Evolutionary conservation across 2,329 filamentous ascomycete species (phyloP).

Genomic region (Coniochaeta hoffmannii): DNA sequence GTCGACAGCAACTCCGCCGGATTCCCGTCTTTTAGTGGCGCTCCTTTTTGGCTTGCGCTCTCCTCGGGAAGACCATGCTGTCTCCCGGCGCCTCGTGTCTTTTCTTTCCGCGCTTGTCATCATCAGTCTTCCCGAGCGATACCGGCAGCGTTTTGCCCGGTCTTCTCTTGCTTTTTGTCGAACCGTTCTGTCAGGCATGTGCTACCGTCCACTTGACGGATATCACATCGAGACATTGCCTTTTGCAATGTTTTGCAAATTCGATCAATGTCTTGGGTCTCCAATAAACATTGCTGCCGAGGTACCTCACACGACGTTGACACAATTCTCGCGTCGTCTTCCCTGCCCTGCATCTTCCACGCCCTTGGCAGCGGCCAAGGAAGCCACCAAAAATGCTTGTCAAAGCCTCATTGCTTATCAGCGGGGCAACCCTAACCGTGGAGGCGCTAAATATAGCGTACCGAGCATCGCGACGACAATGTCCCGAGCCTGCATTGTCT

Average conservation of each 20-base stretch:
- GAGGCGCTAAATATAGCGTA: background rate
- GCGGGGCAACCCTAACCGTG: background rate
- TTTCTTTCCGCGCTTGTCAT: background rate
- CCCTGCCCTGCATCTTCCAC: background rate
- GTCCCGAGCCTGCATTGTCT: too few species aligned
- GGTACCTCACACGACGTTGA: background rate
- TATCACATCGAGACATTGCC: background rate
- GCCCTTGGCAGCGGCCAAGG: background rate
- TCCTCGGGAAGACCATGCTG: background rate
- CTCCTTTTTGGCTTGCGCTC: background rate
- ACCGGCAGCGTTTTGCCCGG: background rate
- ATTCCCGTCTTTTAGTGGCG: background rate
- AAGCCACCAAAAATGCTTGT: background rate
- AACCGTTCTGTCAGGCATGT: background rate
- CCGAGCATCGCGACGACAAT: background rate
- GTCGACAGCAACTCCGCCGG: background rate
- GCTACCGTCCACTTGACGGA: background rate
- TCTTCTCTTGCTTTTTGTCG: background rate
- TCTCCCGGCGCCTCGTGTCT: slow-evolving; percentile 1
- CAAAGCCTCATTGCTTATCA: background rate
- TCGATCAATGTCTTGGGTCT: background rate
- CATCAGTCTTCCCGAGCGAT: background rate
- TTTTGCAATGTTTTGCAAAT: background rate
- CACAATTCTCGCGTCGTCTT: background rate
- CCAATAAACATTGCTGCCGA: background rate